phyloP scores from a whole-genome alignment of 371 early-diverging fungal genomes.

The Chytridium lagenaria region DNA sequence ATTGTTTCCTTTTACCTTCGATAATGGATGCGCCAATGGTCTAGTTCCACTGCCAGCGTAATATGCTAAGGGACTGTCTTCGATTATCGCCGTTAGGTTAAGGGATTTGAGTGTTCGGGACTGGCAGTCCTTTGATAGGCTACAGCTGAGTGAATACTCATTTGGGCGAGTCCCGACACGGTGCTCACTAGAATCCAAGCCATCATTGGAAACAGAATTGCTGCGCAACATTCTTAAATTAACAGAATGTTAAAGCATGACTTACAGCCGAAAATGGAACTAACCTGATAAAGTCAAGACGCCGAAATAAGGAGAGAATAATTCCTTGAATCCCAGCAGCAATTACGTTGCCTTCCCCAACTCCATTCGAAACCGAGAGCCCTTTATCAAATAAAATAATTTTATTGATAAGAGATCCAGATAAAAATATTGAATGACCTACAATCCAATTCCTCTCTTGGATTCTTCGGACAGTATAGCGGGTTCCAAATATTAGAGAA shows the following conservation, averaged over 20 bases:
- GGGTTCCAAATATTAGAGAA: background rate
- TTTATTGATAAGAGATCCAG: background rate
- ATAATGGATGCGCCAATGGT: background rate
- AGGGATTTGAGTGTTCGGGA: background rate
- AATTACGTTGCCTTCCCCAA: background rate
- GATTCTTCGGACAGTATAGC: background rate
- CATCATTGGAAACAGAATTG: background rate
- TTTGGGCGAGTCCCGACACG: background rate
- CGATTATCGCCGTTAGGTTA: background rate
- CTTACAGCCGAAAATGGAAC: background rate
- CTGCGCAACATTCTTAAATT: background rate
- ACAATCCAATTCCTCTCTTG: background rate
- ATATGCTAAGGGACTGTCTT: background rate
- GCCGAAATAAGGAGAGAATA: background rate
- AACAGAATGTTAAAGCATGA: background rate
- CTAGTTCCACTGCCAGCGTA: background rate
- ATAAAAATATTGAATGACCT: background rate
- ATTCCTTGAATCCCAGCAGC: background rate
- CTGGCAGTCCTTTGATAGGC: background rate
- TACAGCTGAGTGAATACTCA: background rate
- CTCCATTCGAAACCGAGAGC: background rate
- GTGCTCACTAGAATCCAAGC: background rate
- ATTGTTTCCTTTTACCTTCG: background rate
- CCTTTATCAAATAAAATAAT: background rate
- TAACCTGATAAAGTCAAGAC: background rate